Evolutionary conservation across 1,284 basidiomycete genomes (phyloP).

Genomic region (Rhodotorula glutinis): DNA sequence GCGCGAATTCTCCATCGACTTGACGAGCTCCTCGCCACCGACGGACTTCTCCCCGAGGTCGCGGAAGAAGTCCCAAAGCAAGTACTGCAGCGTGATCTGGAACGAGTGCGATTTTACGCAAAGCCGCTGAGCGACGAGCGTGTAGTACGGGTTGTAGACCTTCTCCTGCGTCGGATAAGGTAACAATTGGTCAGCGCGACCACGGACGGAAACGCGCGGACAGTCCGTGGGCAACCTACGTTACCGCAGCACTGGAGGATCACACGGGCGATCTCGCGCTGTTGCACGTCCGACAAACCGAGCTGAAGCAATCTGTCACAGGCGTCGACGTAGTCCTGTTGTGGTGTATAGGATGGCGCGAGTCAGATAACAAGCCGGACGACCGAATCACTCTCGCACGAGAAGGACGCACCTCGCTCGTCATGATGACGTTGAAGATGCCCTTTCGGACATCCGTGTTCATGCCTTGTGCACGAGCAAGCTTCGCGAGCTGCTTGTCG

Average conservation of each 20-base stretch:
- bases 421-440: conserved; percentile 91
- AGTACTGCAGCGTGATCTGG: conserved; percentile 91
- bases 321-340: conserved; percentile 87
- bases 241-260: conserved; percentile 89
- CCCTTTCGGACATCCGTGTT: conserved; percentile 90
- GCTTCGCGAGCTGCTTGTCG: conserved; percentile 62
- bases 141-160: conserved; percentile 92
- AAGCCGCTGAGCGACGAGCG: conserved; percentile 71
- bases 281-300: conserved; percentile 81
- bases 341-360: too few species aligned
- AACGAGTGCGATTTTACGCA: conserved; percentile 57
- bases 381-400: background rate
- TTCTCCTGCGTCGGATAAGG: conserved; percentile 73
- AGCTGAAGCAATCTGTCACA: conserved; percentile 79
- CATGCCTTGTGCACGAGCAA: conserved; percentile 94
- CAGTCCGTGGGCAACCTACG: conserved; percentile 53
- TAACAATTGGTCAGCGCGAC: background rate
- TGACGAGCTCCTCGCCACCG: conserved; percentile 74
- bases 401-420: conserved; percentile 67
- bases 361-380: background rate
- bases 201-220: background rate
- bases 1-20: conserved; percentile 57
- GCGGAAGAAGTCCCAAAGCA: conserved; percentile 93
- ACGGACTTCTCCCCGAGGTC: conserved; percentile 80
- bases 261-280: conserved; percentile 89